Conservation (phyloP, 345 rosid species). For the Eucalyptus camaldulensis region DNA sequence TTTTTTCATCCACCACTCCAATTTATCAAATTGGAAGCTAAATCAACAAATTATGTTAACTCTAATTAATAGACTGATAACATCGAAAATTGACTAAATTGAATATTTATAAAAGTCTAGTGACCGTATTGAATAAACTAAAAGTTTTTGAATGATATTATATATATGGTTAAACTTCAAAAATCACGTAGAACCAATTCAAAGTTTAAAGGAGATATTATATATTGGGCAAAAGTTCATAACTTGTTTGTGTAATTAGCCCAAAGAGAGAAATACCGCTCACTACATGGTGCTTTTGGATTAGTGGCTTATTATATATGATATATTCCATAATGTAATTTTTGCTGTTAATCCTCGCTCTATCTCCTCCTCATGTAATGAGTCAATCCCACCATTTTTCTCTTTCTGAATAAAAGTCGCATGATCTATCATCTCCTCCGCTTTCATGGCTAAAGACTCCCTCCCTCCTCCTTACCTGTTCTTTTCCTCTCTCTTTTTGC, state of each 20-base stretch:
- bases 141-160: rapidly evolving
- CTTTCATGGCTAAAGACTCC: not conserved
- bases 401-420: no score
- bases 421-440: not conserved
- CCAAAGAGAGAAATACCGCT: not conserved
- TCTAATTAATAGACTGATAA: not conserved
- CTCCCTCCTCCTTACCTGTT: not conserved
- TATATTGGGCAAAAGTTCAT: not conserved
- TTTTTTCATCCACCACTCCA: rapidly evolving
- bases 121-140: rapidly evolving
- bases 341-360: not conserved
- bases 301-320: not conserved
- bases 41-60: rapidly evolving
- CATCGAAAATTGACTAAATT: not conserved
- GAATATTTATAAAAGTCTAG: rapidly evolving
- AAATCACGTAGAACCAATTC: not conserved
- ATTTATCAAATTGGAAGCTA: not conserved
- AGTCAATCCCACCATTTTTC: not conserved
- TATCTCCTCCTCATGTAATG: not conserved
- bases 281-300: not conserved
- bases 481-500: not conserved
- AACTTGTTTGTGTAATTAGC: not conserved
- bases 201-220: not conserved
- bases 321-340: no score
- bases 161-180: rapidly evolving